A percentile compares a stretch with the other conserved stretches of the same genome.
These are phyloP conservation scores for Taphrina betulina DNA, from an alignment of 1,139 yeast species.

Conservation along the genomic window DNA sequence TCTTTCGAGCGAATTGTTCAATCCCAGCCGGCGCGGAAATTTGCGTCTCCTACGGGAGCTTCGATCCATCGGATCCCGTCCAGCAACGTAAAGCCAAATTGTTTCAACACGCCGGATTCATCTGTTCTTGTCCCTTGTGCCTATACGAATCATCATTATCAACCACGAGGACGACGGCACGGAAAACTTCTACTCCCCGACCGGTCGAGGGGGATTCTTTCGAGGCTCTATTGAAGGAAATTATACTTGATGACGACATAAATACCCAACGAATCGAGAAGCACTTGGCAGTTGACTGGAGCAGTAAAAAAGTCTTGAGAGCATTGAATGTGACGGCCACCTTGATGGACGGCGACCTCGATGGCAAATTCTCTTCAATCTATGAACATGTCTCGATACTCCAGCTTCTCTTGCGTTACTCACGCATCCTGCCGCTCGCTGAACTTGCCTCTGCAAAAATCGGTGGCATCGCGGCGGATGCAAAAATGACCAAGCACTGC, in stretches of 20 bases:
- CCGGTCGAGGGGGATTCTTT: neutral
- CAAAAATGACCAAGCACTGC: no score
- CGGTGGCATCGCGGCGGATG: no score
- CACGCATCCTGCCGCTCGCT: no score
- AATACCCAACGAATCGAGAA: no score
- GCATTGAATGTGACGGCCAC: neutral
- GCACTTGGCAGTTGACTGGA: no score
- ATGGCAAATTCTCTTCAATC: no score
- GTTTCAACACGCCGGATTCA: constrained; percentile 5
- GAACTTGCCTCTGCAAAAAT: no score
- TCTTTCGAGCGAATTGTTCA: constrained; percentile 5
- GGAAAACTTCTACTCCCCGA: no score
- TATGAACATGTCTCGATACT: no score
- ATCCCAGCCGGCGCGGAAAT: neutral
- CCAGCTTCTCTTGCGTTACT: no score
- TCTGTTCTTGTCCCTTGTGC: constrained; percentile 7
- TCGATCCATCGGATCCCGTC: constrained; percentile 9
- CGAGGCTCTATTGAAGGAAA: neutral
- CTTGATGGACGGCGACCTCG: neutral
- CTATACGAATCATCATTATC: constrained; percentile 1
- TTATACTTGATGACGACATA: neutral
- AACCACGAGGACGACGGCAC: no score
- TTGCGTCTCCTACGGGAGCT: constrained; percentile 21
- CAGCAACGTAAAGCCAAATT: neutral
- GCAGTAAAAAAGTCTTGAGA: no score